These are phyloP conservation scores for Pythium guiyangense DNA, from an alignment of 352 stramenopile genomes.

Conservation along the genomic window DNA sequence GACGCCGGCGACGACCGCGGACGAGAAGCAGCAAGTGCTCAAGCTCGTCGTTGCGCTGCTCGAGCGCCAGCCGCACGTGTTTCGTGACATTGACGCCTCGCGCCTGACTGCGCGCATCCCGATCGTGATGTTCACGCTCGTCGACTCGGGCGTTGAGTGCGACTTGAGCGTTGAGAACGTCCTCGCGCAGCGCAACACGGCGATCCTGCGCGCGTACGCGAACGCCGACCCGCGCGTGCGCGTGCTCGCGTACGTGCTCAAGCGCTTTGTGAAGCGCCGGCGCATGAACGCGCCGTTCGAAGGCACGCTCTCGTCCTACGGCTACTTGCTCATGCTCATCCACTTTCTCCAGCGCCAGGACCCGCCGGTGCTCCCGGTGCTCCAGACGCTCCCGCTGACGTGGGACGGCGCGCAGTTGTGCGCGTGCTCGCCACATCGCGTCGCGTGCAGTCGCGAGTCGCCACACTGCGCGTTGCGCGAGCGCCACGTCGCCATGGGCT, in stretches of 20 bases:
- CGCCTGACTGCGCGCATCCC: conserved; percentile 95
- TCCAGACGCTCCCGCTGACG: conserved; percentile 53
- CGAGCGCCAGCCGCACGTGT: conserved; percentile 58
- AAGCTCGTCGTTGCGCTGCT: conserved; percentile 50
- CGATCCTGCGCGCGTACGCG: conserved; percentile 92
- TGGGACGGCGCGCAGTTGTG: conserved; percentile 42
- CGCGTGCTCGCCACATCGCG: conserved; percentile 16
- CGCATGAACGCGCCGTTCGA: conserved; percentile 83
- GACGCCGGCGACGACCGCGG: conserved; percentile 16
- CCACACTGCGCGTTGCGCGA: conserved; percentile 34
- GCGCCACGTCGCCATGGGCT: conserved; percentile 21
- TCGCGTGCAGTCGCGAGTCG: conserved; percentile 20
- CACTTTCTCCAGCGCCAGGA: conserved; percentile 76
- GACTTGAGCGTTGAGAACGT: conserved; percentile 95
- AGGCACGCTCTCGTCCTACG: conserved; percentile 80
- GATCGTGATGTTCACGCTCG: conserved; percentile 96
- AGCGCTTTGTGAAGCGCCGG: conserved; percentile 76
- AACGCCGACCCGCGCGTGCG: conserved; percentile 72
- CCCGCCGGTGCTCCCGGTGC: conserved; percentile 64
- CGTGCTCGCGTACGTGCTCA: conserved; percentile 75
- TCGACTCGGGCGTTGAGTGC: conserved; percentile 58
- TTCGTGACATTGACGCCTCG: conserved; percentile 62
- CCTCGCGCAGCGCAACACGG: conserved; percentile 96
- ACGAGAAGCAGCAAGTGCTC: conserved; percentile 73
- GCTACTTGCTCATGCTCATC: conserved; percentile 83